These are phyloP conservation scores for Candida tetrigidarum DNA, from an alignment of 1,139 yeast species.

Conservation along the genomic window DNA sequence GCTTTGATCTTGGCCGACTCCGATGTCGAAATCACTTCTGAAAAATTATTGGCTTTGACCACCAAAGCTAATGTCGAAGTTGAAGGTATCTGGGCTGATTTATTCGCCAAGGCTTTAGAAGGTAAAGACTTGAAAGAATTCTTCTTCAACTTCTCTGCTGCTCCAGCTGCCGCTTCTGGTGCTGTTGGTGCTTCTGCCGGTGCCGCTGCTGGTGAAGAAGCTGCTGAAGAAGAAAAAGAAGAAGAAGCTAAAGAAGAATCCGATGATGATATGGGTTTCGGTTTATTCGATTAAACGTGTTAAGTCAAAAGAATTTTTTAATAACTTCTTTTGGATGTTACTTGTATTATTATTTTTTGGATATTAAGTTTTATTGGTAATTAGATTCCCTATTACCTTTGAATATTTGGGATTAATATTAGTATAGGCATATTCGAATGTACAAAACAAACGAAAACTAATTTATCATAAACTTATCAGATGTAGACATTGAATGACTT, in stretches of 20 bases:
- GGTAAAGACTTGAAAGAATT: slow-evolving; percentile 77
- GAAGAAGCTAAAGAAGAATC: slow-evolving; percentile 62
- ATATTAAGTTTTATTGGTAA: not conserved
- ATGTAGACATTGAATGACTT: not conserved
- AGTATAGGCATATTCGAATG: slow-evolving; percentile 6
- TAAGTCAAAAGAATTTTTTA: slow-evolving; percentile 1
- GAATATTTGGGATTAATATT: slow-evolving; percentile 1
- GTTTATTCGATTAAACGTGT: slow-evolving; percentile 70
- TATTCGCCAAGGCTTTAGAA: slow-evolving; percentile 80
- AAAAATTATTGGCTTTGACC: slow-evolving; percentile 72
- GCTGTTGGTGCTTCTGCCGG: slow-evolving; percentile 61
- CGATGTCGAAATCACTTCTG: slow-evolving; percentile 77
- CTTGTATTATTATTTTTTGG: slow-evolving; percentile 9
- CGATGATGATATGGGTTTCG: slow-evolving; percentile 84
- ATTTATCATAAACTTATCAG: not conserved
- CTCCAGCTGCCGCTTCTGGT: slow-evolving; percentile 66
- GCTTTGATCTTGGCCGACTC: slow-evolving; percentile 88
- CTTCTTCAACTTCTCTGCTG: slow-evolving; percentile 77
- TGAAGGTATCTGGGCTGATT: slow-evolving; percentile 75
- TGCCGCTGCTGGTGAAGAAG: slow-evolving; percentile 61
- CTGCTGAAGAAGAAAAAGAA: slow-evolving; percentile 57
- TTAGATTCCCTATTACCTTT: not conserved
- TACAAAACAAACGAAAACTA: not conserved
- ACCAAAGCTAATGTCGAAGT: slow-evolving; percentile 51
- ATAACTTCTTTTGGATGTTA: slow-evolving; percentile 3